A percentile compares a stretch with the other conserved stretches of the same genome.
phyloP scores from a whole-genome alignment of 257 asterid species.

The Solanum medicagineum region DNA sequence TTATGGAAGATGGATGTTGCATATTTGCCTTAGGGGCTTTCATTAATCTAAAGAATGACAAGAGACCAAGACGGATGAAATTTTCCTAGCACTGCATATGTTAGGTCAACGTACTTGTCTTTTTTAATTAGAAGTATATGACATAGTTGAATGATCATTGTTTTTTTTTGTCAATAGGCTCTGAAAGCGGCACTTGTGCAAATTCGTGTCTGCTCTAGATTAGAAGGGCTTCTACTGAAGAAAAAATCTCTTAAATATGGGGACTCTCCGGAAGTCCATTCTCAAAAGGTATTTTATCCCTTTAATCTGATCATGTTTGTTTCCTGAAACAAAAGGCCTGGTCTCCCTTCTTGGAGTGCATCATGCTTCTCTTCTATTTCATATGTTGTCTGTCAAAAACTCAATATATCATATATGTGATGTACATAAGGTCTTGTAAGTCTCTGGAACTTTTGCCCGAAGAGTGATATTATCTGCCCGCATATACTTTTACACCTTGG shows the following conservation, averaged over 20 bases:
- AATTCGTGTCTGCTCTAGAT: conserved; percentile 74
- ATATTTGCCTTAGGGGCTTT: background rate
- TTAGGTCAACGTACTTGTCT: background rate
- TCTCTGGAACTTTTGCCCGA: background rate
- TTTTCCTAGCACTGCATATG: background rate
- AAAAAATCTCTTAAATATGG: conserved; percentile 66
- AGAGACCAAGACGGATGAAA: background rate
- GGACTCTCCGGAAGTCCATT: conserved; percentile 70
- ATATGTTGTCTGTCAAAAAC: background rate
- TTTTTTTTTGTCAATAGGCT: conserved; percentile 26
- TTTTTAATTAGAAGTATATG: background rate
- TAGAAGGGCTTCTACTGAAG: conserved; percentile 79
- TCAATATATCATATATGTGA: background rate
- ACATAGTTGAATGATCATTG: background rate
- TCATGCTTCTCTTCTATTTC: background rate
- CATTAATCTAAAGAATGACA: background rate
- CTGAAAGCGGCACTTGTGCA: conserved; percentile 67
- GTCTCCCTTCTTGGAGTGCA: background rate
- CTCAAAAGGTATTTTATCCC: conserved; percentile 55
- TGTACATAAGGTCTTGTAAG: background rate
- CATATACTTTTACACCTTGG: background rate
- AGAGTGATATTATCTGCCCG: background rate
- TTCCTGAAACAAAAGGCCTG: background rate
- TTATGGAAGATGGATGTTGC: background rate
- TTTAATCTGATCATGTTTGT: background rate